Evolutionary conservation across 179 eudicot genomes (phyloP).

Genomic region (Corrigiola litoralis): DNA sequence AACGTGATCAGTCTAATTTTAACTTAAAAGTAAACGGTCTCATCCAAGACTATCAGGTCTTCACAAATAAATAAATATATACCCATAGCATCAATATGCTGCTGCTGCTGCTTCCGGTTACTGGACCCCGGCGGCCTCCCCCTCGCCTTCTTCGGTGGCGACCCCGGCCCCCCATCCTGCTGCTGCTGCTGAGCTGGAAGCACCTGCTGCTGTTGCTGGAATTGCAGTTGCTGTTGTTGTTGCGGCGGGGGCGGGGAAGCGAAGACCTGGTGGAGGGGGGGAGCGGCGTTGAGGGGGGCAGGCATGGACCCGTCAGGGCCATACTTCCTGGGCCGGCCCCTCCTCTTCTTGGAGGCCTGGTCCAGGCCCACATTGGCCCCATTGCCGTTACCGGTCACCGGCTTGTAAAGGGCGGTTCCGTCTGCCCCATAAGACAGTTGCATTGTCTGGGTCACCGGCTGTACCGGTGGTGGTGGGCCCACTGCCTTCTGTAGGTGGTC

Average conservation of each 20-base stretch:
- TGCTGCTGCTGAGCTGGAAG: neutral
- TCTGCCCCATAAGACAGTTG: slow-evolving; percentile 29
- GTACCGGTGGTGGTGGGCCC: slow-evolving; percentile 14
- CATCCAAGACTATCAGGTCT: too few relatives aligned
- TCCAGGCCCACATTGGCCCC: slow-evolving; percentile 19
- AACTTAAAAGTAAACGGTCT: too few relatives aligned
- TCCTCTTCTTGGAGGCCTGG: slow-evolving; percentile 36
- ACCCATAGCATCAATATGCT: slow-evolving; percentile 47
- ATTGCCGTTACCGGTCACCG: slow-evolving; percentile 18
- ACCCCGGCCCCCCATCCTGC: slow-evolving; percentile 11
- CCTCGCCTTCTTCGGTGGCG: slow-evolving; percentile 43
- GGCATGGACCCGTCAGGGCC: slow-evolving; percentile 49
- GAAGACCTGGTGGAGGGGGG: slow-evolving; percentile 17
- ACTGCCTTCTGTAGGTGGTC: neutral
- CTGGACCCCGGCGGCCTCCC: slow-evolving; percentile 68
- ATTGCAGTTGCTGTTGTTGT: neutral
- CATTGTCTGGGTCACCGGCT: slow-evolving; percentile 35
- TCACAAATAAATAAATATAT: neutral
- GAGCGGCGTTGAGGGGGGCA: slow-evolving; percentile 20
- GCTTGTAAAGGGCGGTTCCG: slow-evolving; percentile 31
- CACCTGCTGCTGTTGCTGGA: neutral
- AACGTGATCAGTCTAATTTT: too few relatives aligned
- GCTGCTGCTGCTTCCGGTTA: slow-evolving; percentile 34
- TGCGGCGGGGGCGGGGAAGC: slow-evolving; percentile 10
- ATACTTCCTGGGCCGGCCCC: slow-evolving; percentile 76